Evolutionary conservation across 2,329 filamentous ascomycete genomes (phyloP).

Genomic region (Cladophialophora immunda): DNA sequence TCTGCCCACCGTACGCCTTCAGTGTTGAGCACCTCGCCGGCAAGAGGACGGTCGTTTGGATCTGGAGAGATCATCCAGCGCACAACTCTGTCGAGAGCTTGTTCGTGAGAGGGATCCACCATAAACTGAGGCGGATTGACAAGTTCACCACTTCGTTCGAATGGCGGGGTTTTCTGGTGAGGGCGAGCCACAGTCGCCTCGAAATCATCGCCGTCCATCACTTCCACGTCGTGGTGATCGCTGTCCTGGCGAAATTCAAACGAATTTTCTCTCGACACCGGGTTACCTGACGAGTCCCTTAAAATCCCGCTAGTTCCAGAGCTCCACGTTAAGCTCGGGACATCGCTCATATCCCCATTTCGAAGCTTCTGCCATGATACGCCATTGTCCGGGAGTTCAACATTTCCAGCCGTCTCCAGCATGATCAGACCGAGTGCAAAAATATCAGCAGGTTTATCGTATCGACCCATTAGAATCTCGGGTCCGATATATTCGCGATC

Average conservation of each 20-base stretch:
- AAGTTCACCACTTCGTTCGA: slow-evolving; percentile 64
- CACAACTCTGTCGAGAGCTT: slow-evolving; percentile 84
- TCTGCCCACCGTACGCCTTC: slow-evolving; percentile 83
- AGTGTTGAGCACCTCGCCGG: slow-evolving; percentile 75
- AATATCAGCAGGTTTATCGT: slow-evolving; percentile 90
- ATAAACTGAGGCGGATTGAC: slow-evolving; percentile 84
- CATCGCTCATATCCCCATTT: slow-evolving; percentile 85
- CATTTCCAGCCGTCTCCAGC: slow-evolving; percentile 92
- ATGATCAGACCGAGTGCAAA: slow-evolving; percentile 95
- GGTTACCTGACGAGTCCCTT: slow-evolving; percentile 78
- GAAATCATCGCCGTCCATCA: slow-evolving; percentile 44
- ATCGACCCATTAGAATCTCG: slow-evolving; percentile 85
- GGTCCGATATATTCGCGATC: slow-evolving; percentile 96
- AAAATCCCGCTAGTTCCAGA: slow-evolving; percentile 72
- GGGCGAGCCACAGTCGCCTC: slow-evolving; percentile 35
- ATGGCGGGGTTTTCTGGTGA: slow-evolving; percentile 43
- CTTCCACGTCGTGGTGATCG: slow-evolving; percentile 41
- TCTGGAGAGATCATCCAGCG: slow-evolving; percentile 86
- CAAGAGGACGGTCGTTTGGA: slow-evolving; percentile 75
- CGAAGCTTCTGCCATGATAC: slow-evolving; percentile 89
- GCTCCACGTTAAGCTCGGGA: slow-evolving; percentile 87
- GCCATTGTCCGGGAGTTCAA: slow-evolving; percentile 91
- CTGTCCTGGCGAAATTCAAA: slow-evolving; percentile 55
- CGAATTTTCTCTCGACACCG: slow-evolving; percentile 57
- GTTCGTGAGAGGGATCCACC: slow-evolving; percentile 74